Conservation (phyloP, 176 grass and related monocot genomes). For the Phyllostachys edulis region DNA sequence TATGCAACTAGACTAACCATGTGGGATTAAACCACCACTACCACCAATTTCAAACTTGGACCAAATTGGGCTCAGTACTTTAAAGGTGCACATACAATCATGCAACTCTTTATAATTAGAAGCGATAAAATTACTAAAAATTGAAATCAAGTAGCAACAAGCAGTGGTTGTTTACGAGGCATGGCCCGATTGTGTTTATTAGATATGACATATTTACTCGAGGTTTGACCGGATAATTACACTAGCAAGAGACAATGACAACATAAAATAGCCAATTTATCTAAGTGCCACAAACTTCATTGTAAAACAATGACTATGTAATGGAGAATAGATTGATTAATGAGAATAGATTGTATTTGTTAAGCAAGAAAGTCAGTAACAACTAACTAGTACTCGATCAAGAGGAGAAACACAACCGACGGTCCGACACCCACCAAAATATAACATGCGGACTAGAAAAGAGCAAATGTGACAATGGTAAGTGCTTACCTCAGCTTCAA, state of each 20-base stretch:
- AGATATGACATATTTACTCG: background rate
- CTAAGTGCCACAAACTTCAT: background rate
- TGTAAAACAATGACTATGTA: background rate
- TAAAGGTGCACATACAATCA: slow-evolving; percentile 13
- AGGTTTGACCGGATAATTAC: background rate
- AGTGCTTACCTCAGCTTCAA: slow-evolving; percentile 94
- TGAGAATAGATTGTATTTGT: background rate
- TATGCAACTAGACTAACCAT: slow-evolving; percentile 32
- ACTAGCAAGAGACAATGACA: slow-evolving; percentile 17
- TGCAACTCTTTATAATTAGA: background rate
- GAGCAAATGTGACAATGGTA: background rate
- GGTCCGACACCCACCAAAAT: background rate
- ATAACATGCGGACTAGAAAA: background rate
- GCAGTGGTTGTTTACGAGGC: background rate
- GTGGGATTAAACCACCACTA: background rate
- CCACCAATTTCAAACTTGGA: background rate
- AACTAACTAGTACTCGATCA: background rate
- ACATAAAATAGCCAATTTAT: background rate
- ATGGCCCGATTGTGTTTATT: background rate
- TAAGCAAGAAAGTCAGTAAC: slow-evolving; percentile 17
- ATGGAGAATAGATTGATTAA: background rate
- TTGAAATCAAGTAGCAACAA: background rate
- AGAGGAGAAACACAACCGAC: slow-evolving; percentile 5
- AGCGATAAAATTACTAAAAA: slow-evolving; percentile 1
- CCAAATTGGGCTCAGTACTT: background rate